Evolutionary conservation across 495 filamentous ascomycete genomes (phyloP).

Genomic region (Aspergillus carlsbadensis): DNA sequence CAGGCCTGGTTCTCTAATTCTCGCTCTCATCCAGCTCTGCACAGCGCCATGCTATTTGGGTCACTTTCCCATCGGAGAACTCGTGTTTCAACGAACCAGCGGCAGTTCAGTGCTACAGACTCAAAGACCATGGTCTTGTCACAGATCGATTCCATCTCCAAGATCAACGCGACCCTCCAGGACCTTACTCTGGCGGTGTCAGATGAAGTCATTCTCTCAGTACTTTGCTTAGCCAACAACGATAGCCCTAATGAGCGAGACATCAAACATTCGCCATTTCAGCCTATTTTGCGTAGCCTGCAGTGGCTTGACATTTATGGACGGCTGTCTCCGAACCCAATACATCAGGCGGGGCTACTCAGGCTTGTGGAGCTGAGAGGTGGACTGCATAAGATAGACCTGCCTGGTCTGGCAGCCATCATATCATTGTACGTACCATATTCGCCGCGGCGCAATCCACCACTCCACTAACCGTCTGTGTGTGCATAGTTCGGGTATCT

Average conservation of each 20-base stretch:
- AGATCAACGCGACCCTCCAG: neutral
- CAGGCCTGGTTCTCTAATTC: neutral
- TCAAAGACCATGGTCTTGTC: neutral
- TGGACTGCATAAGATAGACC: neutral
- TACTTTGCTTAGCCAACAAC: neutral
- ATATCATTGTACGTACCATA: neutral
- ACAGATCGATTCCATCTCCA: neutral
- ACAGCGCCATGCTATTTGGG: neutral
- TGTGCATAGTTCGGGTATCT: neutral
- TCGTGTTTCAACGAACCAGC: neutral
- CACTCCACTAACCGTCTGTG: neutral
- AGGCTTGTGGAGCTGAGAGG: neutral
- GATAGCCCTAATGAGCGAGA: neutral
- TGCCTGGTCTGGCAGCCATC: neutral
- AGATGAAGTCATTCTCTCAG: neutral
- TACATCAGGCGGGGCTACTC: neutral
- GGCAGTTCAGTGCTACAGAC: neutral
- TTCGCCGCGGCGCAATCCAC: too few species aligned
- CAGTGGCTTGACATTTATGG: slow-evolving; percentile 8
- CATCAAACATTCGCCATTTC: neutral
- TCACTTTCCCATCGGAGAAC: neutral
- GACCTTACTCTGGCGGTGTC: neutral
- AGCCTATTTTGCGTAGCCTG: neutral
- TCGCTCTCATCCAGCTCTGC: neutral
- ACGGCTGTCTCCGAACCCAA: neutral